Conservation (phyloP, 306 rosid genomes). For the Gleditsia sinensis region DNA sequence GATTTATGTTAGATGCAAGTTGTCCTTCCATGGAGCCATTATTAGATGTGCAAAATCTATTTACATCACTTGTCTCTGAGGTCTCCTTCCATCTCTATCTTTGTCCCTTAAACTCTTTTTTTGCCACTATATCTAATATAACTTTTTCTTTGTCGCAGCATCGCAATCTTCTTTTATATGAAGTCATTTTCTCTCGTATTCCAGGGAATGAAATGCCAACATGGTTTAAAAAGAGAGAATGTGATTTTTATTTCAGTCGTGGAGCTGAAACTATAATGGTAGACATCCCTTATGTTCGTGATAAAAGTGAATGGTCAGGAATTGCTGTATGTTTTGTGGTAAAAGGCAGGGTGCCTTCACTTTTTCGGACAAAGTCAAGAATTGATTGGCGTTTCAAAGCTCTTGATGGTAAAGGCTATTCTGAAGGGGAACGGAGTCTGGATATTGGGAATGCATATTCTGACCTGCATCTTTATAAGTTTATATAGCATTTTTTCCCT, state of each 20-base stretch:
- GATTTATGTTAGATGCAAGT: background rate
- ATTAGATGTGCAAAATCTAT: background rate
- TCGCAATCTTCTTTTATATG: background rate
- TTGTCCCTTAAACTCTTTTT: no score
- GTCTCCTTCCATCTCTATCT: background rate
- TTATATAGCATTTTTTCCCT: background rate
- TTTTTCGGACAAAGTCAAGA: no score
- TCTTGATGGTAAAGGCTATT: background rate
- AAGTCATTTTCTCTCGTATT: background rate
- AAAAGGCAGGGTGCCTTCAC: no score
- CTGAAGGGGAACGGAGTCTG: background rate
- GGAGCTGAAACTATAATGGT: background rate
- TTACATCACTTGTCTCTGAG: background rate
- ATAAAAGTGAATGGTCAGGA: background rate
- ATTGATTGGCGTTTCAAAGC: background rate
- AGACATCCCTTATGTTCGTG: background rate
- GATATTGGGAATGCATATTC: no score
- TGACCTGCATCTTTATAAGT: background rate
- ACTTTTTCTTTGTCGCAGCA: background rate
- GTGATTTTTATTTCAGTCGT: background rate
- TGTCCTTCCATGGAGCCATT: background rate
- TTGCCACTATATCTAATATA: background rate
- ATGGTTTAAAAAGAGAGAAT: background rate
- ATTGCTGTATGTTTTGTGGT: background rate
- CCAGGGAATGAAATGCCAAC: background rate